These are phyloP conservation scores for Articulospora tetracladia DNA, from an alignment of 495 filamentous ascomycete genomes.

Conservation along the genomic window DNA sequence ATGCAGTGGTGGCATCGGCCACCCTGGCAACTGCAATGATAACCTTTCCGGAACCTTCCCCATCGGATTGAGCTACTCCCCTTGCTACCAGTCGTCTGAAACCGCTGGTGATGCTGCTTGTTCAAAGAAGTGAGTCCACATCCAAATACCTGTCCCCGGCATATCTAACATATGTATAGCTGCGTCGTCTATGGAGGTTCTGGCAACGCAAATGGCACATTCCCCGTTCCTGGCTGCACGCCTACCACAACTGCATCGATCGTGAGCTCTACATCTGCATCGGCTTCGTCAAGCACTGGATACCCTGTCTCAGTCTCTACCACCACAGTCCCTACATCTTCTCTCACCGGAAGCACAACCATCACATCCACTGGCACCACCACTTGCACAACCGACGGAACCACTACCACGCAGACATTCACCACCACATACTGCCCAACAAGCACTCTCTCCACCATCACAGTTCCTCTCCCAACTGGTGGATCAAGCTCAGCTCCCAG, in stretches of 20 bases:
- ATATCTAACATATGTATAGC: conserved; percentile 11
- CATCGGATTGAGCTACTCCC: conserved; percentile 15
- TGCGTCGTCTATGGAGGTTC: conserved; percentile 17
- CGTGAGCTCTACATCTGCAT: conserved; percentile 1
- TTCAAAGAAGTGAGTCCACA: conserved; percentile 21
- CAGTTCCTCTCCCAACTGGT: neutral
- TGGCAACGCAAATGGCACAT: conserved; percentile 5
- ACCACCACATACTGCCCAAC: conserved; percentile 9
- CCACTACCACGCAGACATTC: conserved; percentile 8
- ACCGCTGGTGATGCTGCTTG: conserved; percentile 25
- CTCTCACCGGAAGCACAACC: neutral
- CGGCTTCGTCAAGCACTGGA: neutral
- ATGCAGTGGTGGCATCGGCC: conserved; percentile 22
- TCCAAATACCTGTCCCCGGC: neutral
- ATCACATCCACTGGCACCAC: conserved; percentile 4
- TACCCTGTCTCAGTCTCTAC: neutral
- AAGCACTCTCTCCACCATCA: neutral
- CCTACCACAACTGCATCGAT: conserved; percentile 2
- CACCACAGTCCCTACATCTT: neutral
- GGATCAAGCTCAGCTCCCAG: neutral
- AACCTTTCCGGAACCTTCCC: conserved; percentile 23
- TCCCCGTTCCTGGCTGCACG: conserved; percentile 16
- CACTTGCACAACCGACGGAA: neutral
- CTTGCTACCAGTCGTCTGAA: conserved; percentile 17
- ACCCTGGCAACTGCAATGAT: conserved; percentile 28